A percentile compares a stretch with the other conserved stretches of the same genome.
Conservation (phyloP, 2,329 filamentous ascomycete genomes). For the Apiospora rasikravindrae region DNA sequence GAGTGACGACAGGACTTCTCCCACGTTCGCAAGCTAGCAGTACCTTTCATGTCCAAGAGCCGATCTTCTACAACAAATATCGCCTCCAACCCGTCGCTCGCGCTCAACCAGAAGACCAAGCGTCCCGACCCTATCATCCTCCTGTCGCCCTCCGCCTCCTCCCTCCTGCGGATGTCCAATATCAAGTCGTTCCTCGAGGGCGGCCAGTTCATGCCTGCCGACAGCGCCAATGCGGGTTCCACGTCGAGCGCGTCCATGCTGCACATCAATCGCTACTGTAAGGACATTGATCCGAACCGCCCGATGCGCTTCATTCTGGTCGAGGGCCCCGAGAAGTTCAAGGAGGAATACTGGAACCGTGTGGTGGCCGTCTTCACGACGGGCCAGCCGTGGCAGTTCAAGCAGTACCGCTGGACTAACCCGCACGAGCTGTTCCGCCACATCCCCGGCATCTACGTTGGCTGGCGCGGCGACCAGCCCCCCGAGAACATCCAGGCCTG, state of each 20-base stretch:
- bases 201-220: slow-evolving; percentile 80
- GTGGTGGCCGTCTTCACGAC: slow-evolving; percentile 98
- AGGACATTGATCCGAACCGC: slow-evolving; percentile 69
- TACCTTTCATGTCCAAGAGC: slow-evolving; percentile 73
- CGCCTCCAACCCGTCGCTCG: slow-evolving; percentile 51
- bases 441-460: slow-evolving; percentile 85
- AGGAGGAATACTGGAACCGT: slow-evolving; percentile 95
- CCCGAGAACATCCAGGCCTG: slow-evolving; percentile 81
- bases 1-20: slow-evolving; percentile 79
- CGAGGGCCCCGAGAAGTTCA: slow-evolving; percentile 91
- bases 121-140: slow-evolving; percentile 88
- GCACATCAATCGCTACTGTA: slow-evolving; percentile 80
- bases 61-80: slow-evolving; percentile 45
- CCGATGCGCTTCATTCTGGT: slow-evolving; percentile 94
- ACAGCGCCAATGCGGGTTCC: slow-evolving; percentile 64
- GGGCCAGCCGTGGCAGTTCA: slow-evolving; percentile 98
- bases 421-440: slow-evolving; percentile 89
- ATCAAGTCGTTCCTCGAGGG: slow-evolving; percentile 92
- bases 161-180: slow-evolving; percentile 92
- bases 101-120: slow-evolving; percentile 59
- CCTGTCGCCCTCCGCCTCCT: slow-evolving; percentile 93
- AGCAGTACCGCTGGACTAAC: slow-evolving; percentile 94
- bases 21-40: slow-evolving; percentile 84
- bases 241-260: slow-evolving; percentile 77
- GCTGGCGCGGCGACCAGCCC: slow-evolving; percentile 83